These are phyloP conservation scores for Gracilaria vermiculophylla DNA, from an alignment of 23 red algal genomes.

Conservation along the genomic window DNA sequence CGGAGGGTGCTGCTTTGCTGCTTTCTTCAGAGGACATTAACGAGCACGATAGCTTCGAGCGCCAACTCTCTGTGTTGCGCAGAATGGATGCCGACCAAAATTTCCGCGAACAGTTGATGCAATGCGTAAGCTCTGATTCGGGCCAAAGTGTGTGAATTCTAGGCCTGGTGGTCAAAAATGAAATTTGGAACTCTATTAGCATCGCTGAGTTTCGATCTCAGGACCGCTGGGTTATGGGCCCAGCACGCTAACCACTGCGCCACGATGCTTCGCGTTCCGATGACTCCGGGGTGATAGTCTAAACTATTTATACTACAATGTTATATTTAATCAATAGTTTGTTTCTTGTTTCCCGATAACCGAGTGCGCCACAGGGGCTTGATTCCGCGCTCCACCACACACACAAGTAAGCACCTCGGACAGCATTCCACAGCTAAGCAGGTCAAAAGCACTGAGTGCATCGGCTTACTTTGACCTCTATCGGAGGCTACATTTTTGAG, in stretches of 20 bases:
- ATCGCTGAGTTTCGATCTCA: constrained; percentile 64
- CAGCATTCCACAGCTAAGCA: no score
- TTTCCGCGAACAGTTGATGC: constrained; percentile 32
- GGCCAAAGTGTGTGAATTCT: background rate
- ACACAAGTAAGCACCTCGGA: no score
- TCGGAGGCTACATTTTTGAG: no score
- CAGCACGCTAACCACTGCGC: constrained; percentile 68
- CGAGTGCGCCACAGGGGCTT: no score
- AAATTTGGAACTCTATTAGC: background rate
- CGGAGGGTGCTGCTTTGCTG: constrained; percentile 60
- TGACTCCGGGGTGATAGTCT: no score
- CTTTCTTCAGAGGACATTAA: constrained; percentile 33
- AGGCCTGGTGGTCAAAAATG: background rate
- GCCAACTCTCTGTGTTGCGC: constrained; percentile 42
- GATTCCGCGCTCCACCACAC: no score
- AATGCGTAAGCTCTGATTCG: background rate
- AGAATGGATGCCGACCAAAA: constrained; percentile 50
- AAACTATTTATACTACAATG: no score
- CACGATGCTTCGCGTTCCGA: constrained; percentile 59
- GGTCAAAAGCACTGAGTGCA: no score
- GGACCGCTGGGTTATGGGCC: constrained; percentile 69
- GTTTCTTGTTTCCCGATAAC: no score
- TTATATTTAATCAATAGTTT: no score
- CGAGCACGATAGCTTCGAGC: constrained; percentile 15
- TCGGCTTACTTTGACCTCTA: no score